Base-by-base conservation (phyloP, 2,329 filamentous ascomycete genomes). In the Colletotrichum sublineola region DNA sequence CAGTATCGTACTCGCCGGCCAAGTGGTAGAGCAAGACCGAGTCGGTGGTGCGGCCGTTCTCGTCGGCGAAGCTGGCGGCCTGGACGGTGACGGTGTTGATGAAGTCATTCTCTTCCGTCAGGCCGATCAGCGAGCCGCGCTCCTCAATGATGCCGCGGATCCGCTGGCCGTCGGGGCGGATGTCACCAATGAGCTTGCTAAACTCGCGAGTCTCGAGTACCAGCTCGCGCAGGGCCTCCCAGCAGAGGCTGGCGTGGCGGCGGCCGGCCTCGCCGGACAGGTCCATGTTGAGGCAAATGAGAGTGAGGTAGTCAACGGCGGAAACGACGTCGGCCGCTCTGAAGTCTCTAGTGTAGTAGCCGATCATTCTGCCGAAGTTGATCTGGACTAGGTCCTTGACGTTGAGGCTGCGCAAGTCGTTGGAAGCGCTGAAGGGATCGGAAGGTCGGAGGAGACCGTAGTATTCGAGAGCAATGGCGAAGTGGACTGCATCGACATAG, bases 171-270 rank as follows among this genome's bases (percentile, higher is more conserved):
- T 98, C 94, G 1, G 91, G 90, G 72, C 91, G 90, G 77, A 99
- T 95, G 80, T 99, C 97, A 65, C 97, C 96, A 61, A 99, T 91
- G 18, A 99, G 86, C 78, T 94, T 93, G 78, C 95, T 96, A 82
- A 98, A 99, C 79, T 99, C 96, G 75, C 96, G 91, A 29, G 95
- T 97, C 83, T 99, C 96, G n/a, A 99, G 87, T 36, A 98, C 95
- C 68, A 98, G 91, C 82, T 98, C 96, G 46, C 95, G 93, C 69
- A 99, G 86, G 8, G 95, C 96, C 81, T 97, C 94, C 81, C 98
- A 94, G 82, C 96, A 98, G 48, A 98, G 89, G 60, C 89, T 90
- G 65, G 91, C 89, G 79, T 97, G 96, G 55, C 92, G 91, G 73
- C 89, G 90, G 68, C 94, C 95, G 7, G 92, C 86, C 68, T 93